phyloP scores from a whole-genome alignment of 192 early-diverging fungal species.

The Gonapodya prolifera region DNA sequence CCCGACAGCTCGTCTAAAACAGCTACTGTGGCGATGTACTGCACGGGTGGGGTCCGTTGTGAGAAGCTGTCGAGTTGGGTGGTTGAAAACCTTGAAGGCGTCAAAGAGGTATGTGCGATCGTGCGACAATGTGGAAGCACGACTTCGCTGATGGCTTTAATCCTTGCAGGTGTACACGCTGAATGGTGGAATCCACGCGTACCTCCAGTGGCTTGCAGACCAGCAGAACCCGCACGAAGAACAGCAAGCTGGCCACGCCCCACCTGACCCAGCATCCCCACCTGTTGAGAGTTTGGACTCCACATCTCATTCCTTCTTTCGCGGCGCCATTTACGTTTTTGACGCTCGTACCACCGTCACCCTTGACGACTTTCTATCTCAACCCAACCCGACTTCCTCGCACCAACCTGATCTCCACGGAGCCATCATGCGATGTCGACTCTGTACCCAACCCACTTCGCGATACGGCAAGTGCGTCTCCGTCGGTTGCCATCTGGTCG shows the following conservation, averaged over 20 bases:
- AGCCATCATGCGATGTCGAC: background rate
- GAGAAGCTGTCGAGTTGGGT: slow-evolving; percentile 52
- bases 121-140: too few relatives aligned
- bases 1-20: slow-evolving; percentile 17
- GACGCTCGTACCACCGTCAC: slow-evolving; percentile 49
- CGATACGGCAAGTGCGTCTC: background rate
- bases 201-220: slow-evolving; percentile 43
- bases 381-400: background rate
- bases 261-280: background rate
- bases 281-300: too few relatives aligned
- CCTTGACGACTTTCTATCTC: background rate
- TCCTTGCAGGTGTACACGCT: slow-evolving; percentile 37
- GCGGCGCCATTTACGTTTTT: slow-evolving; percentile 59
- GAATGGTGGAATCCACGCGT: slow-evolving; percentile 59
- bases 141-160: background rate
- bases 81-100: slow-evolving; percentile 9
- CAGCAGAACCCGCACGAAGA: background rate
- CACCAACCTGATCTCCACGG: background rate
- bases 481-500: background rate
- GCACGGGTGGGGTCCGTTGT: slow-evolving; percentile 42
- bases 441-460: background rate
- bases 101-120: slow-evolving; percentile 1
- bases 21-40: slow-evolving; percentile 53
- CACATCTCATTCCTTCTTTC: slow-evolving; percentile 37
- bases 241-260: background rate